Conservation (phyloP, 2,329 filamentous ascomycete species). For the Penicillium sp. region DNA sequence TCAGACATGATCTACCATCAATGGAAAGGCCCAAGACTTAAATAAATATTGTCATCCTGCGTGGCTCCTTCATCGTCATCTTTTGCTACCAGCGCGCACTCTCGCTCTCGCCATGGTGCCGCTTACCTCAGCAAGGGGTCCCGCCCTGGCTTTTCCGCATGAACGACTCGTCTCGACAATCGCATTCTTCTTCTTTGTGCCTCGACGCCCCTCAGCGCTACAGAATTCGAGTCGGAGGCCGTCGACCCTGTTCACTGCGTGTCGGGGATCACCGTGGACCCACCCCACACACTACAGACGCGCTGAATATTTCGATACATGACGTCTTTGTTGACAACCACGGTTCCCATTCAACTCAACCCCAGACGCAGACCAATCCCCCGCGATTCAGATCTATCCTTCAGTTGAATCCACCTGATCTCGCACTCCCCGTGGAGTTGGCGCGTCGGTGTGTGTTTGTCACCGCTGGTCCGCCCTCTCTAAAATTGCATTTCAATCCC, state of each 20-base stretch:
- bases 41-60: too few relatives aligned
- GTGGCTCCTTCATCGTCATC: too few relatives aligned
- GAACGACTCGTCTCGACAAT: slow-evolving; percentile 17
- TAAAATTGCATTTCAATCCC: slow-evolving; percentile 11
- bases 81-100: too few relatives aligned
- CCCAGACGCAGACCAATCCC: slow-evolving; percentile 2
- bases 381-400: neutral
- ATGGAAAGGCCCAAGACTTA: too few relatives aligned
- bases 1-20: too few relatives aligned
- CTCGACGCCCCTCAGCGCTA: slow-evolving; percentile 2
- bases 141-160: slow-evolving; percentile 31
- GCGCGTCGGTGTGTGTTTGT: slow-evolving; percentile 26
- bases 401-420: too few relatives aligned
- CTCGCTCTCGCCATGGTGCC: neutral
- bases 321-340: slow-evolving; percentile 36
- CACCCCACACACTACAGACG: slow-evolving; percentile 14
- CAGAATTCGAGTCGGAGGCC: slow-evolving; percentile 1
- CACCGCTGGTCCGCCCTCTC: slow-evolving; percentile 17
- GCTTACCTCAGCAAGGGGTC: slow-evolving; percentile 30
- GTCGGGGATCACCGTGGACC: slow-evolving; percentile 6
- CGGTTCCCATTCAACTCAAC: slow-evolving; percentile 11
- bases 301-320: slow-evolving; percentile 26
- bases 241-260: slow-evolving; percentile 3
- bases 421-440: slow-evolving; percentile 32
- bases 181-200: slow-evolving; percentile 11